phyloP scores from a whole-genome alignment of 1,139 yeast genomes.

The Eremothecium coryli region DNA sequence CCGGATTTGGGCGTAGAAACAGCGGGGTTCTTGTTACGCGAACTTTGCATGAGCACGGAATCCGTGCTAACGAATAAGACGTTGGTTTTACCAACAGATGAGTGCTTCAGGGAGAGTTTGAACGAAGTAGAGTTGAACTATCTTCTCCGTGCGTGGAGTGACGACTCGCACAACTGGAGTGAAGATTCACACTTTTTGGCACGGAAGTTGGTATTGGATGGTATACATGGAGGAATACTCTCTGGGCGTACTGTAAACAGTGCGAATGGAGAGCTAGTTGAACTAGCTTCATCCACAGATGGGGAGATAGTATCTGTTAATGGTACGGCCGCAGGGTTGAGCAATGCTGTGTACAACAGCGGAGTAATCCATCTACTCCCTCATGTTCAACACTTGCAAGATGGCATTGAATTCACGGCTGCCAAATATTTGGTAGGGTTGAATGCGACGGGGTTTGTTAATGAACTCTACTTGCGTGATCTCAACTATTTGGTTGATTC shows the following conservation, averaged over 20 bases:
- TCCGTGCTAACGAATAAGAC: constrained; percentile 21
- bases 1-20: constrained; percentile 22
- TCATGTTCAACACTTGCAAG: constrained; percentile 31
- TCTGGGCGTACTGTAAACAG: constrained; percentile 12
- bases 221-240: constrained; percentile 22
- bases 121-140: constrained; percentile 42
- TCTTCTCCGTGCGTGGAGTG: constrained; percentile 21
- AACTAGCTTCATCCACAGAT: constrained; percentile 22
- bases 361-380: constrained; percentile 57
- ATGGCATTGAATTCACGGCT: constrained; percentile 46
- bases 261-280: constrained; percentile 23
- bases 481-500: constrained; percentile 52
- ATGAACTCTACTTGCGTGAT: constrained; percentile 59
- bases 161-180: constrained; percentile 30
- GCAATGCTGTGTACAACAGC: constrained; percentile 44
- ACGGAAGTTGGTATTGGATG: constrained; percentile 15
- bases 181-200: constrained; percentile 18
- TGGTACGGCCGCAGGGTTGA: constrained; percentile 27
- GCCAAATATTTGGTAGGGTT: constrained; percentile 66
- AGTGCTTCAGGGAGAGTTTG: constrained; percentile 29
- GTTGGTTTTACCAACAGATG: constrained; percentile 40
- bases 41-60: no score
- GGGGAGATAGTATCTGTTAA: constrained; percentile 32
- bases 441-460: constrained; percentile 56
- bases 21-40: neutral